A percentile compares a stretch with the other conserved stretches of the same genome.
These are phyloP conservation scores for Pisolithus marmoratus DNA, from an alignment of 768 basidiomycete genomes.

Conservation along the genomic window DNA sequence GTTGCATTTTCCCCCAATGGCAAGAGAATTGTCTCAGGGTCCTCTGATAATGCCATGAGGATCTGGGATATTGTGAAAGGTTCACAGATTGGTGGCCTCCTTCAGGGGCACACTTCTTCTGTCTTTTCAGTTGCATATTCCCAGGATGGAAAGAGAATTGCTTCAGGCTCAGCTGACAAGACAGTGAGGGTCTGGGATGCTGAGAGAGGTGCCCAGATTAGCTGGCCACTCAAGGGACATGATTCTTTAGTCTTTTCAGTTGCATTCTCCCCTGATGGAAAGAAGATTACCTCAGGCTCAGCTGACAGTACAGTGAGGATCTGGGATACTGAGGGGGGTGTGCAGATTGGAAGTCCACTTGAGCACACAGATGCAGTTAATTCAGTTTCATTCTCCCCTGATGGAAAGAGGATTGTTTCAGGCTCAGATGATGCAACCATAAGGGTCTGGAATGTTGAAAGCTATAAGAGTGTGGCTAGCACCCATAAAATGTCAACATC, in stretches of 20 bases:
- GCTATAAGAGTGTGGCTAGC: neutral
- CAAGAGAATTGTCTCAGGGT: neutral
- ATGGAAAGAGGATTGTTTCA: neutral
- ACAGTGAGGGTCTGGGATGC: neutral
- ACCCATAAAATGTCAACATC: neutral
- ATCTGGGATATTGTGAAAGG: constrained; percentile 4
- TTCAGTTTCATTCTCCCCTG: constrained; percentile 4
- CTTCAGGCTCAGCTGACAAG: neutral
- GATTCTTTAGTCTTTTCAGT: neutral
- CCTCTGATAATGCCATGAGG: neutral
- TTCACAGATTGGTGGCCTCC: neutral
- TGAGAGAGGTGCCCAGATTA: neutral
- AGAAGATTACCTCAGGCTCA: neutral
- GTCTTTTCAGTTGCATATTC: neutral
- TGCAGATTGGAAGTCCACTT: neutral
- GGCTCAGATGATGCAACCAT: neutral
- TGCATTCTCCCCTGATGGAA: constrained; percentile 5
- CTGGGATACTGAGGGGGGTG: neutral
- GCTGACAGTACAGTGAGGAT: neutral
- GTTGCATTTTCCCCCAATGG: constrained; percentile 7
- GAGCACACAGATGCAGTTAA: neutral
- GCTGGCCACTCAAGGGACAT: neutral
- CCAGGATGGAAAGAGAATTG: neutral
- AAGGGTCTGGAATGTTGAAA: neutral
- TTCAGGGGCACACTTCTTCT: neutral